Evolutionary conservation across 2,329 filamentous ascomycete species (phyloP).

Genomic region (Cladosporium oxysporum): DNA sequence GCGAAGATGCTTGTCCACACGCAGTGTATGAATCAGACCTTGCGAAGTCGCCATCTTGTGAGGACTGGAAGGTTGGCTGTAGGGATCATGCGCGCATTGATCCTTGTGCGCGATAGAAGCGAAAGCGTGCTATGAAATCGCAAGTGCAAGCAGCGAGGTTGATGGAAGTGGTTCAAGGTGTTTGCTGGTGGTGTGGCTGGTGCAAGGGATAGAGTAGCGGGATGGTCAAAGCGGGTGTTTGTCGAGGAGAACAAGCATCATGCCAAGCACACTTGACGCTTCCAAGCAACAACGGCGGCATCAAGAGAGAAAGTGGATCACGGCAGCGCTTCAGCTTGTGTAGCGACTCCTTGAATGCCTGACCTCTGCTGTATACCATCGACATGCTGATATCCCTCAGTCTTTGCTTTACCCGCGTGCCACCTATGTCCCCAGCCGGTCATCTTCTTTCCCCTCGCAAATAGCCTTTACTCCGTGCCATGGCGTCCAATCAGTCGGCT

Average conservation of each 20-base stretch:
- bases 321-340: conserved; percentile 12
- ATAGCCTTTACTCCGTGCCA: conserved; percentile 8
- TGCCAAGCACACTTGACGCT: neutral
- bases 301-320: conserved; percentile 18
- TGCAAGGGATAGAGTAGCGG: neutral
- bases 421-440: neutral
- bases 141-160: neutral
- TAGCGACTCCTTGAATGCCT: neutral
- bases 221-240: neutral
- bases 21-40: neutral
- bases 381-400: neutral
- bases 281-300: conserved; percentile 2
- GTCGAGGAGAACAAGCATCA: conserved; percentile 4
- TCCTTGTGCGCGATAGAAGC: neutral
- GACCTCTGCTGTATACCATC: neutral
- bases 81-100: neutral
- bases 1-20: neutral
- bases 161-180: neutral
- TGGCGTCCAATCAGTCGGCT: conserved; percentile 14
- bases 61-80: neutral
- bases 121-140: neutral
- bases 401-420: neutral
- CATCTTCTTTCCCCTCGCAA: neutral
- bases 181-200: neutral
- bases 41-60: neutral